A percentile compares a stretch with the other conserved stretches of the same genome.
phyloP scores from a whole-genome alignment of 2,329 filamentous ascomycete species.

The Cytospora schulzeri region DNA sequence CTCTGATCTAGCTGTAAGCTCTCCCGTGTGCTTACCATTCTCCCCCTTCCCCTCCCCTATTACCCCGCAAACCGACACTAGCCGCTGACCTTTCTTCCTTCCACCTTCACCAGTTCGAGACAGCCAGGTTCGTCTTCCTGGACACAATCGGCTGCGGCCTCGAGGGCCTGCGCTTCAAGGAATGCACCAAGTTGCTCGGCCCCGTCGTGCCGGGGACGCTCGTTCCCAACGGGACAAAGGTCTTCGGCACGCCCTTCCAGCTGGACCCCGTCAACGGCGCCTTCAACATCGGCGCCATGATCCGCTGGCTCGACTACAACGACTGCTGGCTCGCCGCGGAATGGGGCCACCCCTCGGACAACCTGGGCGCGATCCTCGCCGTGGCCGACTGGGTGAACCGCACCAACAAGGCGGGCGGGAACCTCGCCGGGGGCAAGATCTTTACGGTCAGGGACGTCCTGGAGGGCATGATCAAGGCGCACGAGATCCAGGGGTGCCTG shows the following conservation, averaged over 20 bases:
- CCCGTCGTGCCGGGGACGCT: constrained; percentile 87
- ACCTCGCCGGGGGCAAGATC: constrained; percentile 84
- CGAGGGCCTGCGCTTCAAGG: constrained; percentile 91
- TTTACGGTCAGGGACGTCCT: constrained; percentile 89
- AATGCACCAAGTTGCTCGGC: constrained; percentile 93
- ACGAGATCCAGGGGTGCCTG: constrained; percentile 97
- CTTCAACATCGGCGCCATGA: constrained; percentile 99
- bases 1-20: constrained; percentile 86
- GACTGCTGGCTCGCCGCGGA: constrained; percentile 99
- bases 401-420: constrained; percentile 74
- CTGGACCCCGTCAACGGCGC: constrained; percentile 94
- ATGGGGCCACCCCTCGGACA: constrained; percentile 98
- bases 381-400: constrained; percentile 97
- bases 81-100: constrained; percentile 23
- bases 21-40: constrained; percentile 4
- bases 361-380: constrained; percentile 93
- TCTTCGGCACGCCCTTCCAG: constrained; percentile 90
- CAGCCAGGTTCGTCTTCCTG: constrained; percentile 92
- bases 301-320: constrained; percentile 99
- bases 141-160: constrained; percentile 97
- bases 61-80: constrained; percentile 29
- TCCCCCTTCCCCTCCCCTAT: not conserved
- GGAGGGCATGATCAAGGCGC: constrained; percentile 98
- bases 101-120: constrained; percentile 70
- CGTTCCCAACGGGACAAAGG: constrained; percentile 88